phyloP scores from a whole-genome alignment of 1,139 yeast genomes.

The Yamadazyma triangularis region DNA sequence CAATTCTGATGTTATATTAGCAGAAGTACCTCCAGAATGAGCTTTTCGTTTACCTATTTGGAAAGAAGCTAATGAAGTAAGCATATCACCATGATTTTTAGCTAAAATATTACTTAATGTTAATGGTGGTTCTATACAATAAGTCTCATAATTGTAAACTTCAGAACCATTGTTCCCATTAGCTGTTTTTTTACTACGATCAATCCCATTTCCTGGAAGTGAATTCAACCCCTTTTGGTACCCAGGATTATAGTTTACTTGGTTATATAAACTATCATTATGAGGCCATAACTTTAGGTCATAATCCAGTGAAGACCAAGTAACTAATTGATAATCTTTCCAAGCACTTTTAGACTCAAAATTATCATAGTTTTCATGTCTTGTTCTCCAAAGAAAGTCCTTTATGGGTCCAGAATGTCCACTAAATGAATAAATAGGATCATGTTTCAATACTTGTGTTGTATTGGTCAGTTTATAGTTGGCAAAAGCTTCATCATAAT shows the following conservation, averaged over 20 bases:
- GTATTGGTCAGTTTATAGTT: slow-evolving; percentile 21
- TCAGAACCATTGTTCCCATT: slow-evolving; percentile 2
- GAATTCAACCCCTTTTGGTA: slow-evolving; percentile 25
- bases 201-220: slow-evolving; percentile 8
- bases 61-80: slow-evolving; percentile 32
- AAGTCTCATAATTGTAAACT: slow-evolving; percentile 28
- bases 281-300: slow-evolving; percentile 84
- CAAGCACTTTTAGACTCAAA: slow-evolving; percentile 50
- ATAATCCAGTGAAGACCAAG: slow-evolving; percentile 85
- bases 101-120: slow-evolving; percentile 30
- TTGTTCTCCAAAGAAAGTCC: slow-evolving; percentile 82
- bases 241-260: slow-evolving; percentile 51
- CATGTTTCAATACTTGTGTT: slow-evolving; percentile 24
- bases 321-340: slow-evolving; percentile 81
- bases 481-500: slow-evolving; percentile 47
- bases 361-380: slow-evolving; percentile 35
- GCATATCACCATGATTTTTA: slow-evolving; percentile 30
- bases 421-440: slow-evolving; percentile 58
- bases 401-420: slow-evolving; percentile 85
- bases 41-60: slow-evolving; percentile 29
- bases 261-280: slow-evolving; percentile 52
- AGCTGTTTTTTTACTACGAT: slow-evolving; percentile 17
- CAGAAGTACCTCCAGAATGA: slow-evolving; percentile 12
- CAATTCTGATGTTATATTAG: slow-evolving; percentile 21
- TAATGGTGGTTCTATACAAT: slow-evolving; percentile 36